These are phyloP conservation scores for Vitis hybrid DNA, from an alignment of 177 flowering plant genomes.

Conservation along the genomic window DNA sequence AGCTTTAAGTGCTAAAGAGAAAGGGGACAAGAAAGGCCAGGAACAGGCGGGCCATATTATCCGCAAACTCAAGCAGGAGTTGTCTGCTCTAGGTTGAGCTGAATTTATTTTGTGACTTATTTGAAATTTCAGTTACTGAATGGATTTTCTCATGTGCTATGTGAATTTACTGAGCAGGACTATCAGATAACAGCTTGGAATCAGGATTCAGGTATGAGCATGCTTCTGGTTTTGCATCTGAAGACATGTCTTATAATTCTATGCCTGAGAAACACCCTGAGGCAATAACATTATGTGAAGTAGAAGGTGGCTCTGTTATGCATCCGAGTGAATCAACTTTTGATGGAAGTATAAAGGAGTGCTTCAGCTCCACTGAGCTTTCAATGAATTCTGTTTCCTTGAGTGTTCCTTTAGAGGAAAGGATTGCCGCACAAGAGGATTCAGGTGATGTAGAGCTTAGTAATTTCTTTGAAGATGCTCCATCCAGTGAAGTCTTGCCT, in stretches of 20 bases:
- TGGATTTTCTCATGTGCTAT: conserved; percentile 11
- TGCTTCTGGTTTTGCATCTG: conserved; percentile 19
- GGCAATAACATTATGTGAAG: conserved; percentile 12
- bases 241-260: conserved; percentile 18
- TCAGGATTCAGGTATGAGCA: conserved; percentile 31
- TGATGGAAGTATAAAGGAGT: conserved; percentile 24
- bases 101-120: conserved; percentile 2
- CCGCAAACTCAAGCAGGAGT: conserved; percentile 84
- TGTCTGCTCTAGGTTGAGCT: conserved; percentile 66
- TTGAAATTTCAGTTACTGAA: background rate
- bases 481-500: conserved; percentile 32
- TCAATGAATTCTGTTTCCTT: conserved; percentile 12
- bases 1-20: conserved; percentile 74
- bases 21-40: conserved; percentile 69
- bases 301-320: conserved; percentile 14
- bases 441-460: conserved; percentile 64
- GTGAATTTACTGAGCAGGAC: conserved; percentile 45
- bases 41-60: conserved; percentile 67
- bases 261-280: conserved; percentile 22
- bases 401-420: conserved; percentile 23
- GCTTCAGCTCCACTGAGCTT: conserved; percentile 21
- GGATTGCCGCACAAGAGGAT: conserved; percentile 33
- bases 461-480: conserved; percentile 64
- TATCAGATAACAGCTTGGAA: conserved; percentile 60
- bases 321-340: conserved; percentile 19